These are phyloP conservation scores for Kluyveromyces starmeri DNA, from an alignment of 805 yeast species.

Conservation along the genomic window DNA sequence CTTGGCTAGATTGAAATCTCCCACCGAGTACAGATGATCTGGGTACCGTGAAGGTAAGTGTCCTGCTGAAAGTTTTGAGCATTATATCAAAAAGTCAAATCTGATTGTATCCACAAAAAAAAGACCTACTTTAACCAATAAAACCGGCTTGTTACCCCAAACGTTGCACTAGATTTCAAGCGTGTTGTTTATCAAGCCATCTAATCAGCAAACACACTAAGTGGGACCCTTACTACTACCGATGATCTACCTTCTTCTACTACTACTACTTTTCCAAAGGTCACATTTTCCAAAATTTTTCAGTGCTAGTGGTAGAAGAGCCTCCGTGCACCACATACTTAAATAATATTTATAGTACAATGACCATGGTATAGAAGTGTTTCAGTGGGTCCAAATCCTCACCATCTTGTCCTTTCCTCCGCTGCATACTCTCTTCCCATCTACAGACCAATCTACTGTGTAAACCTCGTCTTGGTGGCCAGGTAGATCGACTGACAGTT, in stretches of 20 bases:
- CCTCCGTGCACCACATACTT: neutral
- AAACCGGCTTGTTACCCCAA: no score
- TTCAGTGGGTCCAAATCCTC: slow-evolving; percentile 79
- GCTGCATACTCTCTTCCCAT: slow-evolving; percentile 88
- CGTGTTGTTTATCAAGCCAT: no score
- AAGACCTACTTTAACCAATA: no score
- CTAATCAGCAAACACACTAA: no score
- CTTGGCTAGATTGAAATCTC: slow-evolving; percentile 5
- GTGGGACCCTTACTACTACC: no score
- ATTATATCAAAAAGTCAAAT: no score
- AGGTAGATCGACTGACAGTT: slow-evolving; percentile 81
- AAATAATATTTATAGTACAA: no score
- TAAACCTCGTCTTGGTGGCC: slow-evolving; percentile 95
- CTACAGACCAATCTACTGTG: slow-evolving; percentile 97
- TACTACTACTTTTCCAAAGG: no score
- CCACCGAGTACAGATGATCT: neutral
- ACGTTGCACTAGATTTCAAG: no score
- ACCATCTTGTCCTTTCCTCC: slow-evolving; percentile 97
- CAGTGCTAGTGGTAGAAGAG: neutral
- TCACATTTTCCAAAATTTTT: neutral
- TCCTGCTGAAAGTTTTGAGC: neutral
- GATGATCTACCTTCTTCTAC: no score
- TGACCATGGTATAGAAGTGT: no score
- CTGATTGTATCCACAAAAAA: no score
- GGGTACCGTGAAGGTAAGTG: neutral